A percentile compares a stretch with the other conserved stretches of the same genome.
These are phyloP conservation scores for Pythium insidiosum DNA, from an alignment of 352 stramenopile species.

Conservation along the genomic window DNA sequence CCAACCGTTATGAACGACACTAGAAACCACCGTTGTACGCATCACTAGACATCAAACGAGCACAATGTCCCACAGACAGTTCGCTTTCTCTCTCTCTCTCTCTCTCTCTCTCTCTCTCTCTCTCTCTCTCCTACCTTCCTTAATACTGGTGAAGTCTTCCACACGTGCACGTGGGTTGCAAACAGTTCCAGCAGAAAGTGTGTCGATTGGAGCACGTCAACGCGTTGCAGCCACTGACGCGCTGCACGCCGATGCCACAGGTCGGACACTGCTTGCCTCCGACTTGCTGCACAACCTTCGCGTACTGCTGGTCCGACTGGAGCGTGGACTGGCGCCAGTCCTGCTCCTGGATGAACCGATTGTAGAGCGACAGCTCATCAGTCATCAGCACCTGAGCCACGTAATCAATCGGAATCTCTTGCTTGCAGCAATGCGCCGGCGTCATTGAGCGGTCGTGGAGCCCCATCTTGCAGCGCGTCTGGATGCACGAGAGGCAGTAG, in stretches of 20 bases:
- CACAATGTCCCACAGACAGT: too few species aligned
- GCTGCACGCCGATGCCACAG: conserved; percentile 61
- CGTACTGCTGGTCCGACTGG: conserved; percentile 56
- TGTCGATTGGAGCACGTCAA: conserved; percentile 56
- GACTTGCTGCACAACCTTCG: conserved; percentile 19
- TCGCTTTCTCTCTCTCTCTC: neutral
- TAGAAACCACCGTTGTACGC: too few species aligned
- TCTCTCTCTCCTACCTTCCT: too few species aligned
- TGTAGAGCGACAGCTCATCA: conserved; percentile 27
- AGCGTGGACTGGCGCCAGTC: conserved; percentile 33
- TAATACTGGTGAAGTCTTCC: too few species aligned
- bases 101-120: neutral
- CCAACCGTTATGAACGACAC: too few species aligned
- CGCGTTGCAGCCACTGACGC: conserved; percentile 36
- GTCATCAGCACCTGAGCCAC: conserved; percentile 28
- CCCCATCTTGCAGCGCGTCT: conserved; percentile 39
- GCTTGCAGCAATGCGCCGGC: conserved; percentile 63
- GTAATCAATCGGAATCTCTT: conserved; percentile 61
- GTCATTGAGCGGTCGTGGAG: conserved; percentile 44
- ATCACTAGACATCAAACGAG: too few species aligned
- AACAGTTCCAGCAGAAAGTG: conserved; percentile 53
- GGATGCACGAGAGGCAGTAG: conserved; percentile 52
- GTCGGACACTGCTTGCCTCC: conserved; percentile 50
- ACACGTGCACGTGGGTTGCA: conserved; percentile 30
- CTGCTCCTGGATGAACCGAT: conserved; percentile 49